These are phyloP conservation scores for Diphasiastrum complanatum DNA, from an alignment of 83 land plant genomes.

Conservation along the genomic window DNA sequence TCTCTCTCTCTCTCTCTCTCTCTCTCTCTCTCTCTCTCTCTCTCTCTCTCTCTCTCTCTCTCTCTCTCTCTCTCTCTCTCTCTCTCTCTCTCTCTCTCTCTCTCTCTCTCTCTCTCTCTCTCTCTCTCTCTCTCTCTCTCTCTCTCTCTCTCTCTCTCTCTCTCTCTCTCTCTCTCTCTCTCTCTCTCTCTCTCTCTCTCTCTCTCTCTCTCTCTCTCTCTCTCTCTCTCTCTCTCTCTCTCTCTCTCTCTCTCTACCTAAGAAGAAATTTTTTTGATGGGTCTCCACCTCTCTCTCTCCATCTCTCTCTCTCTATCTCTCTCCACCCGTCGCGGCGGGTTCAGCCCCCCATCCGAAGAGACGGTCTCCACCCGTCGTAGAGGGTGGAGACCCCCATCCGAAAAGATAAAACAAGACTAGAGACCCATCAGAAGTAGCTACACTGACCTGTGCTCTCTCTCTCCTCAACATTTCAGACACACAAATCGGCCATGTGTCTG, in stretches of 20 bases:
- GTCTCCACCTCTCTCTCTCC: no score
- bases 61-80: neutral
- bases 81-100: conserved; percentile 4
- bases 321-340: no score
- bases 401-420: no score
- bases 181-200: neutral
- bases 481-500: no score
- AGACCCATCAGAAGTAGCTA: no score
- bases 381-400: no score
- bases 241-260: conserved; percentile 2
- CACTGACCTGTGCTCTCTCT: no score
- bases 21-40: neutral
- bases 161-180: conserved; percentile 17
- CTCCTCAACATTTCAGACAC: no score
- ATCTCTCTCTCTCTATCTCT: no score
- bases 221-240: conserved; percentile 9
- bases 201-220: neutral
- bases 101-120: conserved; percentile 1
- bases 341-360: no score
- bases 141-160: conserved; percentile 21
- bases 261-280: no score
- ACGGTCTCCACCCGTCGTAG: no score
- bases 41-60: neutral
- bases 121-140: conserved; percentile 15
- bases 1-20: neutral